phyloP scores from a whole-genome alignment of 2,329 filamentous ascomycete genomes.

The Colletotrichum falcatum region DNA sequence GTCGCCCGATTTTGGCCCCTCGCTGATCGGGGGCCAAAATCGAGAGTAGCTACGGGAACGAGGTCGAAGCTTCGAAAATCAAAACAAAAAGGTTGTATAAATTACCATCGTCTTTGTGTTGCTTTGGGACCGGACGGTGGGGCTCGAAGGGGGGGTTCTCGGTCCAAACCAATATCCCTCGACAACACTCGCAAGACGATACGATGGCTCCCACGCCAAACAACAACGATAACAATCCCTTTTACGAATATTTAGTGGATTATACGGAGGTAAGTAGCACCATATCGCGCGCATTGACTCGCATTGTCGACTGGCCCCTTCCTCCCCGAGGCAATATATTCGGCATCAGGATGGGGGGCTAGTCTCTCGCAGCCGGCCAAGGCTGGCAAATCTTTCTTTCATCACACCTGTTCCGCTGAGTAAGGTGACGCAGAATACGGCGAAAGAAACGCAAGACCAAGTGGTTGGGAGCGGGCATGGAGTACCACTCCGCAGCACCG shows the following conservation, averaged over 20 bases:
- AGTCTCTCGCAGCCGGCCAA: conserved; percentile 2
- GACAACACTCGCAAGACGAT: conserved; percentile 12
- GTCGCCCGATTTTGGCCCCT: conserved; percentile 32
- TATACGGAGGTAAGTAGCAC: conserved; percentile 31
- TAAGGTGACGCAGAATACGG: not conserved
- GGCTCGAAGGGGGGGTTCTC: conserved; percentile 29
- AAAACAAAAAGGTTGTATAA: conserved; percentile 30
- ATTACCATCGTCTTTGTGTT: conserved; percentile 25
- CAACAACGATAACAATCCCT: conserved; percentile 15
- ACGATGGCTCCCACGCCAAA: conserved; percentile 33
- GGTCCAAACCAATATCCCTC: conserved; percentile 8
- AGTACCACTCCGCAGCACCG: conserved; percentile 1
- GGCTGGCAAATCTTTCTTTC: not conserved
- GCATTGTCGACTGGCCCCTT: conserved; percentile 1
- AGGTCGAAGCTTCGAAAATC: conserved; percentile 18
- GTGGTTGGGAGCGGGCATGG: conserved; percentile 19
- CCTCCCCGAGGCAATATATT: not conserved
- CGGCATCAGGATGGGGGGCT: conserved; percentile 1
- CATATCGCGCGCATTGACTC: conserved; percentile 7
- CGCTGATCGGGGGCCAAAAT: conserved; percentile 15
- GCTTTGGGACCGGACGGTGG: conserved; percentile 9
- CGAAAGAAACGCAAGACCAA: conserved; percentile 14
- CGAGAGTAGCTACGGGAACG: conserved; percentile 11
- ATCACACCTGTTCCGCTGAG: not conserved
- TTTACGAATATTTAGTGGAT: conserved; percentile 37